phyloP scores from a whole-genome alignment of 2,329 filamentous ascomycete genomes.

The Trichoderma atroviride region DNA sequence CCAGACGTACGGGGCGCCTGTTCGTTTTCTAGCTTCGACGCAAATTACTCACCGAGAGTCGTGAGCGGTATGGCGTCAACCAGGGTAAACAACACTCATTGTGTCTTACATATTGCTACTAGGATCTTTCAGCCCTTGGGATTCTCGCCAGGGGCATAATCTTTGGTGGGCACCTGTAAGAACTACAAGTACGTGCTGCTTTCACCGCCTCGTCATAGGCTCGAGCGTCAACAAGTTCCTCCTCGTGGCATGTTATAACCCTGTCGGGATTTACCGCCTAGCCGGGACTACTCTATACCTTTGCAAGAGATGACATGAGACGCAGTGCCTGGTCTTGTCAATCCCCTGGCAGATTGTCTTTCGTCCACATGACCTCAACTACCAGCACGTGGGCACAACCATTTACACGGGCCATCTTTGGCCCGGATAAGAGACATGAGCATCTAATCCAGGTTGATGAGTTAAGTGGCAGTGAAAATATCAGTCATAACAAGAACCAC shows the following conservation, averaged over 20 bases:
- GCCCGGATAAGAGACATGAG: not conserved
- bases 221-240: not conserved
- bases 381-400: not conserved
- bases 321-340: not conserved
- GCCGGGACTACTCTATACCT: not conserved
- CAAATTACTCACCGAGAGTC: not conserved
- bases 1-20: not conserved
- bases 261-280: conserved; percentile 2
- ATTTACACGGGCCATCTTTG: not conserved
- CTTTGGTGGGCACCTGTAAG: conserved; percentile 13
- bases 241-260: not conserved
- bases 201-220: not conserved
- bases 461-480: not conserved
- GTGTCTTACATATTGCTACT: not conserved
- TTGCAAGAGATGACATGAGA: not conserved
- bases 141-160: not conserved
- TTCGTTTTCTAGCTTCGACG: not conserved
- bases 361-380: not conserved
- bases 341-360: not conserved
- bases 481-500: no score
- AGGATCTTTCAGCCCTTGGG: not conserved
- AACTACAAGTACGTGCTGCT: conserved; percentile 5
- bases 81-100: not conserved
- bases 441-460: not conserved
- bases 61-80: not conserved